These are phyloP conservation scores for Aureococcus anophagefferens DNA, from an alignment of 108 stramenopile genomes.

Conservation along the genomic window DNA sequence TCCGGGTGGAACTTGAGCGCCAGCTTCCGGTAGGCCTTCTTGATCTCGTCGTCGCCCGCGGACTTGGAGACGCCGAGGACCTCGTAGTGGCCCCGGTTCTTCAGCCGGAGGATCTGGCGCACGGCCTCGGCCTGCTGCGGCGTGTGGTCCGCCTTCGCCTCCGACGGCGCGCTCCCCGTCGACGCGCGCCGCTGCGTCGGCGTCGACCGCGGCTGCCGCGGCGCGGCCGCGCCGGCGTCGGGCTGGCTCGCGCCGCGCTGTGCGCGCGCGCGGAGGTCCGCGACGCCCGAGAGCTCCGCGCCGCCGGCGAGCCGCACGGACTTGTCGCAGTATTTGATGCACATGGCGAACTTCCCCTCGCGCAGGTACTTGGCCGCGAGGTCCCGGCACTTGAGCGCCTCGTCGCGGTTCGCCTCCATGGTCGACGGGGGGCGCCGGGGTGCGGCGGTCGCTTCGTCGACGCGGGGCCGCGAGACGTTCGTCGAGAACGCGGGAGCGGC, in stretches of 20 bases:
- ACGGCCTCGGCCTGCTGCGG: background rate
- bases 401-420: conserved; percentile 1
- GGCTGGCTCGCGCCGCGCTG: too few species aligned
- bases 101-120: background rate
- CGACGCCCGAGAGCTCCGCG: background rate
- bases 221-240: too few species aligned
- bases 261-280: too few species aligned
- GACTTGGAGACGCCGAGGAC: conserved; percentile 52
- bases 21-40: conserved; percentile 77
- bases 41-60: conserved; percentile 61
- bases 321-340: background rate
- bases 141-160: background rate
- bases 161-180: too few species aligned
- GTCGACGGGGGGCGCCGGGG: too few species aligned
- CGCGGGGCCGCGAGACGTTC: too few species aligned
- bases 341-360: background rate
- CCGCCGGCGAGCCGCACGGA: background rate
- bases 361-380: background rate
- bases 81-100: conserved; percentile 57
- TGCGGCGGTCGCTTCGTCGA: too few species aligned
- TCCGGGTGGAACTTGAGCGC: conserved; percentile 81
- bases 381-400: background rate
- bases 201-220: too few species aligned
- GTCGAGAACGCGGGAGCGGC: too few species aligned
- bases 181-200: too few species aligned